A percentile compares a stretch with the other conserved stretches of the same genome.
Conservation (phyloP, 306 rosid genomes). For the Urtica urens region DNA sequence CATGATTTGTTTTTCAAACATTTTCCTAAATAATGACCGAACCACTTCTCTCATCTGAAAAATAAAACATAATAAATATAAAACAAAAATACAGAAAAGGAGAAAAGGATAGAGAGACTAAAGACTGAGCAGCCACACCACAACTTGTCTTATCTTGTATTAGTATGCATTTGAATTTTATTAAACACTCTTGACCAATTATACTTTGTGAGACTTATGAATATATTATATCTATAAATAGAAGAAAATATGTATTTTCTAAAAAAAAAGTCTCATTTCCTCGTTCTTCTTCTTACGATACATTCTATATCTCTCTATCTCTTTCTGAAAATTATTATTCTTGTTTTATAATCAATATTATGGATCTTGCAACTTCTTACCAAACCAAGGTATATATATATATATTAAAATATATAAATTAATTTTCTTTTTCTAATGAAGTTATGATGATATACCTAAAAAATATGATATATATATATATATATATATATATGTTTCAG, state of each 20-base stretch:
- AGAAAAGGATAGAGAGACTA: neutral
- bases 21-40: neutral
- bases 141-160: neutral
- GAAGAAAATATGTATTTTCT: neutral
- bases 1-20: conserved; percentile 31
- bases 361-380: conserved; percentile 10
- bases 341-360: too few species aligned
- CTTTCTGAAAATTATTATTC: neutral
- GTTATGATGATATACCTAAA: neutral
- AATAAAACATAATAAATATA: too few species aligned
- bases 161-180: neutral
- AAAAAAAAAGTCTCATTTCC: neutral
- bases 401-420: neutral
- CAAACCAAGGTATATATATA: conserved; percentile 4
- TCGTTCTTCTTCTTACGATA: neutral
- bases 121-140: neutral
- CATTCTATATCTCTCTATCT: neutral
- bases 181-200: conserved; percentile 7
- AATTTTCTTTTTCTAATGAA: neutral
- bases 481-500: conserved; percentile 5
- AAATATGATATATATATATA: conserved; percentile 4
- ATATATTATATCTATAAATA: neutral
- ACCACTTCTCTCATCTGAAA: neutral
- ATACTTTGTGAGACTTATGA: neutral
- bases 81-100: too few species aligned